Base-by-base conservation (phyloP, 805 yeast genomes). In the Saccharomycopsis guyanensis region DNA sequence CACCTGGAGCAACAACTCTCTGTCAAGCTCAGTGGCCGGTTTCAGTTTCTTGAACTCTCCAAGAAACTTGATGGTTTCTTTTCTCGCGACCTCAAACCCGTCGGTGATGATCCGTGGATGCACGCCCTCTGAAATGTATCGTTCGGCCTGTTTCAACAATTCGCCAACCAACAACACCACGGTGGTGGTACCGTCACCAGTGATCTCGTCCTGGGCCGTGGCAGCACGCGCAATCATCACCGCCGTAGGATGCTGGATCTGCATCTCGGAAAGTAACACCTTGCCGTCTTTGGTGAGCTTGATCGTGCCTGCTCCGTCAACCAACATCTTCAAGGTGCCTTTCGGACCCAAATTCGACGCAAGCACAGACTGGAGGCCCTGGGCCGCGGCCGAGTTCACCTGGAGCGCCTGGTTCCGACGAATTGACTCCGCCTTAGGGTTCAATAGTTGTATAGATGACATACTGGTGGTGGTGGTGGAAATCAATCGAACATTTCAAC, bases 121-220 rank as follows among this genome's bases (percentile, higher is more conserved):
- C 42, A 93, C 83, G 45, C 98, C 98, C 67, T 93, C 98, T 55
- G 80, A 74, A 48, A 86, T 79, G 62, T 77, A 89, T 56, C 97
- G 75, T 62, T 91, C 93, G 23, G 97, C 96, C 66, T 93, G 97
- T 62, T 86, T 86, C 62, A 93, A 73, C 51, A 93, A 70, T 64
- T 91, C 97, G 46, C 98, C 98, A 37, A 93, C 98, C 46, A 89
- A 73, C 53, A 94, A 72, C 38, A 89, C 91, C 45, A 93, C 98
- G 1, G 96, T 84, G 4, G 97, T 91, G 46, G 98, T 93, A 54
- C 98, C 98, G 66, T 93, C 98, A 42, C 98, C 98, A n/a, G 97
- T 86, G 61, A 93, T 87, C 65, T 93, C 98, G 64, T 93, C 98
- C 66, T 93, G 98, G 0, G 98, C 97, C 39, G 96, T 80, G 42